Percentiles rank a stretch among this genome's conserved stretches.
Conservation (phyloP, 306 rosid genomes). For the Cicer yamashitae region DNA sequence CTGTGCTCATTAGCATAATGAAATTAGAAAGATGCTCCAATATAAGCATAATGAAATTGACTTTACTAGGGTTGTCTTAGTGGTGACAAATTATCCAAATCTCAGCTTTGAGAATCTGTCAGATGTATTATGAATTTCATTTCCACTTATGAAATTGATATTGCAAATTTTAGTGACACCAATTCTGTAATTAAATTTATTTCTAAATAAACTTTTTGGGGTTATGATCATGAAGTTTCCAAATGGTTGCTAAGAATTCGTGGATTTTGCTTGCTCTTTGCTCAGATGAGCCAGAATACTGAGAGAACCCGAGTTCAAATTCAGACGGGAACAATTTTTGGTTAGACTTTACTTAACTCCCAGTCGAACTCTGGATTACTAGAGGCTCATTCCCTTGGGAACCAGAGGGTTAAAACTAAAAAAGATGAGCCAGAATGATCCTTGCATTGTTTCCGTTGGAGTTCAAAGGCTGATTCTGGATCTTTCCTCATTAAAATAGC, state of each 20-base stretch:
- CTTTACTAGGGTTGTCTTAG: background rate
- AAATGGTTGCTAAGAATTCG: conserved; percentile 9
- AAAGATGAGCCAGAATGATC: background rate
- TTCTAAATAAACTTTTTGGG: background rate
- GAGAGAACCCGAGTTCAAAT: too few species aligned
- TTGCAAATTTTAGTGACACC: background rate
- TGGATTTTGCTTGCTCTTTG: conserved; percentile 27
- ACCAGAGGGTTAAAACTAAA: too few species aligned
- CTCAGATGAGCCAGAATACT: background rate
- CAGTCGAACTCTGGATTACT: too few species aligned
- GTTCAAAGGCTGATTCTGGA: background rate
- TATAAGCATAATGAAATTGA: background rate
- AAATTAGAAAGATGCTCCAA: background rate
- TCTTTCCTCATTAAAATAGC: conserved; percentile 2
- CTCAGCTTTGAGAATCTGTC: too few species aligned
- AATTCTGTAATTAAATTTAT: background rate
- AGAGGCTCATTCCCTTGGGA: too few species aligned
- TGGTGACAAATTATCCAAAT: too few species aligned
- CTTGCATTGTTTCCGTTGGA: conserved; percentile 8
- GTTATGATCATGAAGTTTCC: background rate
- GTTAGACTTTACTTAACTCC: too few species aligned
- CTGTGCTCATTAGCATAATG: background rate
- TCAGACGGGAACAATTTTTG: too few species aligned
- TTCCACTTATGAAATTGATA: background rate
- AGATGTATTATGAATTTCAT: background rate